phyloP scores from a whole-genome alignment of 1,284 basidiomycete genomes.

The Volvariella surrecta region DNA sequence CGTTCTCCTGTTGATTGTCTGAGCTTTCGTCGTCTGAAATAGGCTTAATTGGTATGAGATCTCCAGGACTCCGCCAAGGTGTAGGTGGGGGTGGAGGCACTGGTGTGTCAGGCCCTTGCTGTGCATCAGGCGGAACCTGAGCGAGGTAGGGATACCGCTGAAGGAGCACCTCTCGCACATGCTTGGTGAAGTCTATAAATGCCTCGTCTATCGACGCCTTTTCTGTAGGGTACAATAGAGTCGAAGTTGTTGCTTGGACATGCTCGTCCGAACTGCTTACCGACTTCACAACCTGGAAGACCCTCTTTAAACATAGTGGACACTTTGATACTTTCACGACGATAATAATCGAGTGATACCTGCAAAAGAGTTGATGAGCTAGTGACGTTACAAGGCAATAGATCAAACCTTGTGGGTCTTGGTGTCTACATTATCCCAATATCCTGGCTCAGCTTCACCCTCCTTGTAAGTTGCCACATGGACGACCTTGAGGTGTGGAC shows the following conservation, averaged over 20 bases:
- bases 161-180: constrained; percentile 67
- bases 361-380: constrained; percentile 25
- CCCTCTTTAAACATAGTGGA: constrained; percentile 79
- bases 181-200: constrained; percentile 82
- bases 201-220: constrained; percentile 82
- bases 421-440: constrained; percentile 82
- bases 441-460: constrained; percentile 82
- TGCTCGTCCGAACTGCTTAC: constrained; percentile 14
- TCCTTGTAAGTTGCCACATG: constrained; percentile 95
- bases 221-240: constrained; percentile 40
- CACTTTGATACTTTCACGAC: constrained; percentile 87
- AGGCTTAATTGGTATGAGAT: constrained; percentile 58
- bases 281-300: constrained; percentile 48
- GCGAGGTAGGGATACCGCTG: constrained; percentile 72
- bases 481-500: constrained; percentile 78
- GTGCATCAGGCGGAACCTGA: constrained; percentile 57
- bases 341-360: constrained; percentile 93
- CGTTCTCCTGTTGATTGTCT: background rate
- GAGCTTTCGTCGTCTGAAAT: constrained; percentile 1
- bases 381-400: constrained; percentile 4
- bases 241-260: background rate
- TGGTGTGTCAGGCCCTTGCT: constrained; percentile 69
- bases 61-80: constrained; percentile 62
- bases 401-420: constrained; percentile 83
- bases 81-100: constrained; percentile 71